These are phyloP conservation scores for Aspergillus hiratsukae DNA, from an alignment of 2,329 filamentous ascomycete species.

Conservation along the genomic window DNA sequence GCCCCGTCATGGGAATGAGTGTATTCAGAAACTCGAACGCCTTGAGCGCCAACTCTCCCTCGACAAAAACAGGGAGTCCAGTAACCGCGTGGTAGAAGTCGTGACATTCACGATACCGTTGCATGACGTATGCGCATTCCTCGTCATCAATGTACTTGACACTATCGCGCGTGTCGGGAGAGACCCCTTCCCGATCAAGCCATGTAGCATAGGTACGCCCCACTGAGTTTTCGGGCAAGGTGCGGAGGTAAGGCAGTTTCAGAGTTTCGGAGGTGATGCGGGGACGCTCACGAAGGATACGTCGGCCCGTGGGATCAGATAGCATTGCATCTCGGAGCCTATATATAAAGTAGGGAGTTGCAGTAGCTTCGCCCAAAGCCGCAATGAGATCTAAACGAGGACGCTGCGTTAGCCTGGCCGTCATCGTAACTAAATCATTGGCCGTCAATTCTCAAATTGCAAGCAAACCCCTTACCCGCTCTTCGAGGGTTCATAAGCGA, in stretches of 20 bases:
- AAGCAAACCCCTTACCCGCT: constrained; percentile 52
- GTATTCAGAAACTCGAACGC: constrained; percentile 97
- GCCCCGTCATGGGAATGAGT: constrained; percentile 85
- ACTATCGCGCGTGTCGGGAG: constrained; percentile 75
- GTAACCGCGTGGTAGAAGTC: constrained; percentile 97
- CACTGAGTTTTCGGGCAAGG: constrained; percentile 67
- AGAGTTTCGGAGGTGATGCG: constrained; percentile 73
- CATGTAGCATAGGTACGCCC: constrained; percentile 80
- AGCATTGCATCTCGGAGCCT: constrained; percentile 93
- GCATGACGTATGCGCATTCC: constrained; percentile 98
- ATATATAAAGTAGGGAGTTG: constrained; percentile 90
- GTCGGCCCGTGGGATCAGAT: constrained; percentile 71
- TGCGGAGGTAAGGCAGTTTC: constrained; percentile 65
- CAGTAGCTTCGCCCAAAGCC: constrained; percentile 87
- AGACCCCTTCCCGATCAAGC: constrained; percentile 92
- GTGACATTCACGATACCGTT: constrained; percentile 93
- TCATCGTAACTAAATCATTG: neutral
- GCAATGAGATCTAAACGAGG: constrained; percentile 74
- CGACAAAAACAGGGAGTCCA: constrained; percentile 82
- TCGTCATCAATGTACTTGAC: constrained; percentile 92
- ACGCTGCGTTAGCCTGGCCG: neutral
- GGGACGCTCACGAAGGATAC: constrained; percentile 85
- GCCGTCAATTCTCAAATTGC: constrained; percentile 1
- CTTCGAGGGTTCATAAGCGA: constrained; percentile 71
- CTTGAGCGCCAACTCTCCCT: constrained; percentile 96